These are phyloP conservation scores for Penicillium decumbens DNA, from an alignment of 2,329 filamentous ascomycete species.

Conservation along the genomic window DNA sequence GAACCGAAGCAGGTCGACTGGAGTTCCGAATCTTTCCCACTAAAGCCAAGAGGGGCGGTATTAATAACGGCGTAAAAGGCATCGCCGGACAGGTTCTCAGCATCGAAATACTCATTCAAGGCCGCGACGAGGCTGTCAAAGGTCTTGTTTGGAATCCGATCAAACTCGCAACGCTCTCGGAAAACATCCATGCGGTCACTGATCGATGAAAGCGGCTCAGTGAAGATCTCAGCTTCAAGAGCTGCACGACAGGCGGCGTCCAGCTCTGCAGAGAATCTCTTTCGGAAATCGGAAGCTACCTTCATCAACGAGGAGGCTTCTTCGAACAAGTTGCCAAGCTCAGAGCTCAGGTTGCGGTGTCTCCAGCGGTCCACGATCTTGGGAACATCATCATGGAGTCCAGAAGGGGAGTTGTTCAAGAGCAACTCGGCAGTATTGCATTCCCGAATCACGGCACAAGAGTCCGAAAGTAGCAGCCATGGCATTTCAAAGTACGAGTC, in stretches of 20 bases:
- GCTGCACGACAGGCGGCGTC: slow-evolving; percentile 63
- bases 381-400: slow-evolving; percentile 35
- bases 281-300: slow-evolving; percentile 65
- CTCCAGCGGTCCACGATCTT: slow-evolving; percentile 42
- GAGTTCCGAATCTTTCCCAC: slow-evolving; percentile 41
- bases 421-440: slow-evolving; percentile 75
- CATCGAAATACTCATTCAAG: slow-evolving; percentile 61
- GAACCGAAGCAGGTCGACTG: slow-evolving; percentile 67
- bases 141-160: slow-evolving; percentile 77
- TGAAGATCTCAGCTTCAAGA: slow-evolving; percentile 67
- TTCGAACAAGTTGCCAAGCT: slow-evolving; percentile 52
- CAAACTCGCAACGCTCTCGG: slow-evolving; percentile 73
- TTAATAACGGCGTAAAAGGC: slow-evolving; percentile 51
- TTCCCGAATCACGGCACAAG: slow-evolving; percentile 70
- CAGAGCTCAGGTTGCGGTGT: slow-evolving; percentile 40
- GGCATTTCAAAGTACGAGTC: slow-evolving; percentile 67
- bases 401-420: slow-evolving; percentile 58
- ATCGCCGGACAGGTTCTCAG: slow-evolving; percentile 46
- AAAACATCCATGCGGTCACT: slow-evolving; percentile 72
- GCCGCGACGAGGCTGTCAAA: slow-evolving; percentile 64
- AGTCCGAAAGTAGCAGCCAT: slow-evolving; percentile 81
- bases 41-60: slow-evolving; percentile 43
- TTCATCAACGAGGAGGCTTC: slow-evolving; percentile 61
- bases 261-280: slow-evolving; percentile 65
- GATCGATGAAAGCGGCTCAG: slow-evolving; percentile 65